These are phyloP conservation scores for Fusarium duplospermum DNA, from an alignment of 2,329 filamentous ascomycete species.

Conservation along the genomic window DNA sequence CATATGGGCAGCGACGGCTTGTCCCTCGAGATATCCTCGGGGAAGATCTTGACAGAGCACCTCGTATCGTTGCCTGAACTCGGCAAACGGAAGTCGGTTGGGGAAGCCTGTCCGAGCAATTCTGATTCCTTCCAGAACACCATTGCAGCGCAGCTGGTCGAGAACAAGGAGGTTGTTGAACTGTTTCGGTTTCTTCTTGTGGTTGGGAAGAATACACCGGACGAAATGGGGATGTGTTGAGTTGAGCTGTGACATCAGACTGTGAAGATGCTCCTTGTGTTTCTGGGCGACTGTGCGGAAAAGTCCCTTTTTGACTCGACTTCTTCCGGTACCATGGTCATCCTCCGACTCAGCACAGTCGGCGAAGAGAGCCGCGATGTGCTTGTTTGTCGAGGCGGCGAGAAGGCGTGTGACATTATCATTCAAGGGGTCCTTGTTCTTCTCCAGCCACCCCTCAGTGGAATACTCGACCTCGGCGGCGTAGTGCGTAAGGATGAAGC, in stretches of 20 bases:
- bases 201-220: conserved; percentile 95
- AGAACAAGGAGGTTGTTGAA: conserved; percentile 93
- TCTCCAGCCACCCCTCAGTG: conserved; percentile 94
- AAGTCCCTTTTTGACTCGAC: conserved; percentile 93
- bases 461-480: conserved; percentile 98
- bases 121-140: conserved; percentile 97
- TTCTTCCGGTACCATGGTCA: conserved; percentile 73
- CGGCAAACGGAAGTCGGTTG: conserved; percentile 89
- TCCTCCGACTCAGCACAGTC: conserved; percentile 90
- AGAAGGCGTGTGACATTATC: conserved; percentile 95
- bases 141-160: conserved; percentile 97
- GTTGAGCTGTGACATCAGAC: conserved; percentile 91
- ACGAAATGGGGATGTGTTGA: conserved; percentile 99
- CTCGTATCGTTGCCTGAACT: conserved; percentile 96
- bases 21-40: conserved; percentile 90
- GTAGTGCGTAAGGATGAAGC: conserved; percentile 97
- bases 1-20: conserved; percentile 86
- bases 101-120: conserved; percentile 98
- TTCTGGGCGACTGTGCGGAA: conserved; percentile 97
- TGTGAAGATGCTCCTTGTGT: conserved; percentile 99
- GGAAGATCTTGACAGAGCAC: conserved; percentile 91
- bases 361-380: conserved; percentile 85
- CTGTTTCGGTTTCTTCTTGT: conserved; percentile 96
- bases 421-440: conserved; percentile 98
- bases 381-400: conserved; percentile 82